Percentiles rank a stretch among this genome's conserved stretches.
These are phyloP conservation scores for Macaranga tanarius DNA, from an alignment of 441 rosid genomes.

Conservation along the genomic window DNA sequence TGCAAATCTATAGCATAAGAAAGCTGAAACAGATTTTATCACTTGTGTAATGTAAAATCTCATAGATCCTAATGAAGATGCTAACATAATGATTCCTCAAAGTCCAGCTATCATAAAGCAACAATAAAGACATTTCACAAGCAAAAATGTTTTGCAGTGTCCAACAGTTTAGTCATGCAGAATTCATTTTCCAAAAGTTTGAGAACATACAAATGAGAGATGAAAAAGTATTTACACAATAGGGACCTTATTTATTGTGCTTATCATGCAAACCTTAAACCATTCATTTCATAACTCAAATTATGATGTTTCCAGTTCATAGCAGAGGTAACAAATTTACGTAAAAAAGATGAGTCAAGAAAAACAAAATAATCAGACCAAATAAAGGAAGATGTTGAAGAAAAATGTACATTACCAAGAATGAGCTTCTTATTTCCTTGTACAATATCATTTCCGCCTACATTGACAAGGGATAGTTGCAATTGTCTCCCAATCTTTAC, in stretches of 20 bases:
- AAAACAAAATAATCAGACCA: background rate
- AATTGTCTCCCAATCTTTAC: constrained; percentile 40
- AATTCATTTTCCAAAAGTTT: background rate
- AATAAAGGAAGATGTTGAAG: background rate
- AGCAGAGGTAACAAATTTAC: background rate
- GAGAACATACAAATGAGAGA: background rate
- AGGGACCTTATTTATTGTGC: background rate
- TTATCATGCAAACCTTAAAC: background rate
- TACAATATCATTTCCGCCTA: constrained; percentile 47
- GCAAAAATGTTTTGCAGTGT: background rate
- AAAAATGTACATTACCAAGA: constrained; percentile 33
- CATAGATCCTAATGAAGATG: background rate
- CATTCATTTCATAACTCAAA: background rate
- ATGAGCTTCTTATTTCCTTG: constrained; percentile 52
- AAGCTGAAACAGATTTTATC: constrained; percentile 52
- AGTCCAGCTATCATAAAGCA: background rate
- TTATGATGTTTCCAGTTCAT: background rate
- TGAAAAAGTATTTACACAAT: background rate
- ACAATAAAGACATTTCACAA: background rate
- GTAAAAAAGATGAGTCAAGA: background rate
- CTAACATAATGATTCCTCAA: background rate
- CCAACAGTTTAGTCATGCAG: background rate
- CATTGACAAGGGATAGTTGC: constrained; percentile 45
- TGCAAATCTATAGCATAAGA: constrained; percentile 55
- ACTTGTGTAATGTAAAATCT: no score